These are phyloP conservation scores for Salix viminalis DNA, from an alignment of 345 rosid species.

Conservation along the genomic window DNA sequence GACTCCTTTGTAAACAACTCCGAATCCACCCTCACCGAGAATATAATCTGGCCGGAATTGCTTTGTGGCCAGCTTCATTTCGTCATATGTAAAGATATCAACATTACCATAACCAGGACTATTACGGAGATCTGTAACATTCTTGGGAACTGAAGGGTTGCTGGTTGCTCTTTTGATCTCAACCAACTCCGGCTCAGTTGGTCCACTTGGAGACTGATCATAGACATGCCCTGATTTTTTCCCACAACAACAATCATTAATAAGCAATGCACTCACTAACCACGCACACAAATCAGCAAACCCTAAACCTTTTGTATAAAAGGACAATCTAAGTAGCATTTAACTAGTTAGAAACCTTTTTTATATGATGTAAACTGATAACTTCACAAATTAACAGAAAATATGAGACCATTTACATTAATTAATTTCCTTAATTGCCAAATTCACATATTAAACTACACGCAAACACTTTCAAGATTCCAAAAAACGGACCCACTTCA, in stretches of 20 bases:
- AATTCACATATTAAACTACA: not conserved
- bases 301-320: not conserved
- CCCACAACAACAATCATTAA: not conserved
- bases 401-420: not conserved
- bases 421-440: not conserved
- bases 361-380: not conserved
- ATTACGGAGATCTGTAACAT: slow-evolving; percentile 71
- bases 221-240: slow-evolving; percentile 18
- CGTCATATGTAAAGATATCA: slow-evolving; percentile 73
- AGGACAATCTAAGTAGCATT: not conserved
- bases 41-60: slow-evolving; percentile 77
- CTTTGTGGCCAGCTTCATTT: slow-evolving; percentile 82
- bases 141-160: slow-evolving; percentile 36
- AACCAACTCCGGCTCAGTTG: slow-evolving; percentile 12
- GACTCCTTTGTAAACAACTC: slow-evolving; percentile 83
- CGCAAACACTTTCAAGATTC: not conserved
- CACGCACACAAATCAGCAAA: not conserved
- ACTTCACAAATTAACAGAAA: not conserved
- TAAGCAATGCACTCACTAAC: not conserved
- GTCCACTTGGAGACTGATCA: slow-evolving; percentile 7
- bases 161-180: slow-evolving; percentile 17
- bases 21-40: slow-evolving; percentile 96
- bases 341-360: not conserved
- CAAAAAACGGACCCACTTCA: not conserved
- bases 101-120: slow-evolving; percentile 65